A percentile compares a stretch with the other conserved stretches of the same genome.
phyloP scores from a whole-genome alignment of 1,139 yeast species.

The Protomyces inundatus region DNA sequence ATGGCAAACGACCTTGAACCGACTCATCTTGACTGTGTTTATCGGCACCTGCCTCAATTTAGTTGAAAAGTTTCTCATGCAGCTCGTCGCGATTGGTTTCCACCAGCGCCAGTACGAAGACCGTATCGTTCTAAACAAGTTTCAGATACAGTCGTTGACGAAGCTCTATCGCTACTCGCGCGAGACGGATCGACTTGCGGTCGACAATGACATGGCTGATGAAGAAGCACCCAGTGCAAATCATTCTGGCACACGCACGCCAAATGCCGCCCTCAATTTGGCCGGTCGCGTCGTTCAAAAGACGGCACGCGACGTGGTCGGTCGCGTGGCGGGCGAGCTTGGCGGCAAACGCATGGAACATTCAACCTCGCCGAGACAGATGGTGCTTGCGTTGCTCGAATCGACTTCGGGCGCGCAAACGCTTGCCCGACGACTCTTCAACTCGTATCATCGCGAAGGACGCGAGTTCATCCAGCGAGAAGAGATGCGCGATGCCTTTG shows the following conservation, averaged over 20 bases:
- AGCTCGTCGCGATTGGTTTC: constrained; percentile 43
- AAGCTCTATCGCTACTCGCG: constrained; percentile 40
- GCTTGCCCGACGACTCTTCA: constrained; percentile 44
- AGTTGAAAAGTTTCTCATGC: constrained; percentile 41
- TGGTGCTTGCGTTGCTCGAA: constrained; percentile 40
- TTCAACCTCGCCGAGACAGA: constrained; percentile 35
- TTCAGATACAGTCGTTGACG: constrained; percentile 37
- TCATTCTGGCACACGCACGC: constrained; percentile 14
- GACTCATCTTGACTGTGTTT: constrained; percentile 41
- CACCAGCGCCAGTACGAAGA: constrained; percentile 43
- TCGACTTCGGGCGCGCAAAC: constrained; percentile 37
- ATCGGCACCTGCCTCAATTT: constrained; percentile 41
- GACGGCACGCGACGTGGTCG: constrained; percentile 36
- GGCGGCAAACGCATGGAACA: constrained; percentile 28
- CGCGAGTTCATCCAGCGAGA: constrained; percentile 40
- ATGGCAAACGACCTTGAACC: constrained; percentile 42
- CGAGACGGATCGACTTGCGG: constrained; percentile 17
- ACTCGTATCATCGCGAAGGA: constrained; percentile 37
- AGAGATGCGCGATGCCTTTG: constrained; percentile 32
- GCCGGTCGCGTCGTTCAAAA: constrained; percentile 27
- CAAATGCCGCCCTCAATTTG: constrained; percentile 14
- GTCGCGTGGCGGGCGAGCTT: constrained; percentile 38
- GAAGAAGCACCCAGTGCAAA: constrained; percentile 27
- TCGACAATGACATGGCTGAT: constrained; percentile 32
- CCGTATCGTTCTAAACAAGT: constrained; percentile 42